Evolutionary conservation across 768 basidiomycete genomes (phyloP), one percentile per base, ranked within the genome.

Genomic region (Tulasnella calospora): DNA sequence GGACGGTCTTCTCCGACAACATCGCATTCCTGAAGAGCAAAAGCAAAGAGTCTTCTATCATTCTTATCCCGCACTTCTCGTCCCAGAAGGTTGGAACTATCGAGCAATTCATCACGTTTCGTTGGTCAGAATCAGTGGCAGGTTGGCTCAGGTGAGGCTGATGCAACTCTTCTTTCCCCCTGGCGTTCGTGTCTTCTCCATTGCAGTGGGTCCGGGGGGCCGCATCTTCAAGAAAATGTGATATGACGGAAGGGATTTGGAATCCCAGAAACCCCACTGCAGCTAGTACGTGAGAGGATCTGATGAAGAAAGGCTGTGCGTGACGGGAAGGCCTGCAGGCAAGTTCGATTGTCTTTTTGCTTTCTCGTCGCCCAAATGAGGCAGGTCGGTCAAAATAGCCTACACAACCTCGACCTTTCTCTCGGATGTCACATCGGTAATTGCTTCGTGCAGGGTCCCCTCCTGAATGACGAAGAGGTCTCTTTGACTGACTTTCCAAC

Each of bases 121-220:
- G 61, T 17, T 10, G 0, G 61, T 33, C 61, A 67, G 33, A 35
- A 33, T 15, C 30, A 33, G 61, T 17, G 27, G 33, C 61, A 35
- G 27, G 61, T 35, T 19, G 61, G 61, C 61, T 67, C 61, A 67
- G n/a, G 61, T 67, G 61, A 67, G 61, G 61, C 61, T 67, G 61
- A 27, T 67, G 61, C 61, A 30, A 10, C 15, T 35, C 61, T 27
- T 27, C n/a, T 67, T 27, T 15, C 4, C 61, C 61, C 61, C 61
- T 67, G 61, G 27, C 21, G 21, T 57, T 57, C 9, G 21, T 30
- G 61, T 67, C 61, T 67, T 67, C 61, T 67, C 61, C 61, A 12
- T 27, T 27, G 3, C 30, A 0, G 13, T 67, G 61, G 61, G 61
- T 67, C 33, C 33, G 27, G 61, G n/a, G 27, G 12, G 27, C 33